A percentile compares a stretch with the other conserved stretches of the same genome.
Evolutionary conservation across 768 basidiomycete genomes (phyloP).

Genomic region (Phanerochaete carnosa): DNA sequence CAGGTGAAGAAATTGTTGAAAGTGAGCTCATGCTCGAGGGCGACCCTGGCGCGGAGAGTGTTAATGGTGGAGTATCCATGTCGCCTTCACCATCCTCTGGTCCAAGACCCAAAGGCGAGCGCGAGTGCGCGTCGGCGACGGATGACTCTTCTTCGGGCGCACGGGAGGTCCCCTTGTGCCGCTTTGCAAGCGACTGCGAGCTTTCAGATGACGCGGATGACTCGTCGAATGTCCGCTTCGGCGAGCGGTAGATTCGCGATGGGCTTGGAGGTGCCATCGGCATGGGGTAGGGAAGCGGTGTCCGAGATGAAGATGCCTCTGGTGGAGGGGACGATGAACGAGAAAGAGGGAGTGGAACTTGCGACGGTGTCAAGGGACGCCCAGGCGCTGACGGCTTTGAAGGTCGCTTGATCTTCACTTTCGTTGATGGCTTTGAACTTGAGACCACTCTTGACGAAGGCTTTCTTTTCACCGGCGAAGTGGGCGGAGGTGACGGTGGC

Average conservation of each 20-base stretch:
- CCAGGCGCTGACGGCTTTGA: slow-evolving; percentile 5
- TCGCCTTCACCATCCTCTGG: slow-evolving; percentile 27
- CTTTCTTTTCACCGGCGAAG: slow-evolving; percentile 34
- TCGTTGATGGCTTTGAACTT: slow-evolving; percentile 21
- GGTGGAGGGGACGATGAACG: slow-evolving; percentile 30
- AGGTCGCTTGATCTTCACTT: slow-evolving; percentile 18
- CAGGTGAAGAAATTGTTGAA: slow-evolving; percentile 34
- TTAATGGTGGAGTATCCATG: slow-evolving; percentile 24
- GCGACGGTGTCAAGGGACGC: slow-evolving; percentile 27
- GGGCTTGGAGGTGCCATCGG: slow-evolving; percentile 11
- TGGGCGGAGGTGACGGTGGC: slow-evolving; percentile 21
- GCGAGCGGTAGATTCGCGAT: slow-evolving; percentile 35
- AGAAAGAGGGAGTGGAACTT: slow-evolving; percentile 34
- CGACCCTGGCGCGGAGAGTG: slow-evolving; percentile 17
- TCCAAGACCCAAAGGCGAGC: not conserved
- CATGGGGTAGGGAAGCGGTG: slow-evolving; percentile 17
- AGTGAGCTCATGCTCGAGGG: slow-evolving; percentile 35
- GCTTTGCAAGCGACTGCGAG: slow-evolving; percentile 28
- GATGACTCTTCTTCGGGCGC: slow-evolving; percentile 7
- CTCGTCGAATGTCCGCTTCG: slow-evolving; percentile 61
- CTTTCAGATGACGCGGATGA: slow-evolving; percentile 40
- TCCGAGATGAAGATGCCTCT: slow-evolving; percentile 6
- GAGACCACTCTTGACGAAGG: slow-evolving; percentile 12
- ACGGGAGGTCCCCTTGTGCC: slow-evolving; percentile 23
- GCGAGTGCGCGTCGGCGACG: slow-evolving; percentile 3